Evolutionary conservation across 805 yeast genomes (phyloP), one percentile per base, ranked within the genome.

Genomic region (Yarrowia bubula): DNA sequence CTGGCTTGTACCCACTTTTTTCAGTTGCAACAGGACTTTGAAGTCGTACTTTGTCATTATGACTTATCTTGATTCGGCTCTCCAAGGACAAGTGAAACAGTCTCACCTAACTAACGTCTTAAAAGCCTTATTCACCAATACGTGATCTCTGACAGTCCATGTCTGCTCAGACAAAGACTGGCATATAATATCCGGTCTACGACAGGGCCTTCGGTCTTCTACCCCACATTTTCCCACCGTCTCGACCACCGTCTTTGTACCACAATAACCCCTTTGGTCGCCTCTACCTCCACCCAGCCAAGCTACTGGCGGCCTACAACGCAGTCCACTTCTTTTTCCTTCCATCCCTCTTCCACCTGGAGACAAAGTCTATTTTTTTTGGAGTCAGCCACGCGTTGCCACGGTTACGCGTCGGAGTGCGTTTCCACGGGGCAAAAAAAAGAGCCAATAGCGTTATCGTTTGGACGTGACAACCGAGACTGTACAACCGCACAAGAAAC

Each of bases 371-470:
- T 44, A 28, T n/a, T 4, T 9, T 4, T 9, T 8, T 28, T 17
- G 14, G 17, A 22, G 39, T 18, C 42, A 51, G 43, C 43, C 32
- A 38, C 58, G 58, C 58, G 58, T 51, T 51, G 58, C 58, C 58
- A 38, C 58, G 58, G 58, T 51, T 51, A 51, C 58, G 58, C 58
- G 58, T 38, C 28, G 6, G 11, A 2, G n/a, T 17, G 28, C 39
- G 11, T 11, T 13, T 48, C 39, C 53, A 15, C 53, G 18, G 38
- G 13, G 13, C 8, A 9, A 6, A 35, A 35, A 35, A 9, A 35
- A 11, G 13, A 35, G 38, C 38, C 38, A 35, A 35, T 35, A 35
- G 38, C 38, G 38, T 35, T 35, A 10, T 35, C 38, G 13, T 35
- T 35, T 35, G 38, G 8, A 35, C 7, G 38, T 3, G 38, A 4